phyloP scores from a whole-genome alignment of 1,139 yeast genomes.

The Suhomyces guaymorum region DNA sequence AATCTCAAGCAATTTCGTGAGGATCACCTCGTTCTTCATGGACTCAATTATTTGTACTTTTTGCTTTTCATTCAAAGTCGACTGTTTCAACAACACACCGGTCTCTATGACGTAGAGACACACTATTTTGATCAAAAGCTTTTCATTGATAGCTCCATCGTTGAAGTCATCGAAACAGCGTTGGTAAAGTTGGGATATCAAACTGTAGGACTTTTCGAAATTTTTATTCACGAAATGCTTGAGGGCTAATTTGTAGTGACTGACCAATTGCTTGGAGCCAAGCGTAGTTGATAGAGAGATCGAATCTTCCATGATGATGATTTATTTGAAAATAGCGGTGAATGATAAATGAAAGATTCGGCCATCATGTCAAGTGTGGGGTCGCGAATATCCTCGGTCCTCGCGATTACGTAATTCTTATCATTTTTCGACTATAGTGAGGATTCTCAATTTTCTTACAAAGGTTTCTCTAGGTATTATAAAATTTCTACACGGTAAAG shows the following conservation, averaged over 20 bases:
- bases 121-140: slow-evolving; percentile 35
- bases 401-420: slow-evolving; percentile 2
- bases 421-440: too few species aligned
- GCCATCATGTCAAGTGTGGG: too few species aligned
- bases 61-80: not conserved
- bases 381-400: slow-evolving; percentile 6
- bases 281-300: slow-evolving; percentile 9
- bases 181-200: slow-evolving; percentile 28
- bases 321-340: not conserved
- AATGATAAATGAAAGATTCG: too few species aligned
- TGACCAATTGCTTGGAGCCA: slow-evolving; percentile 22
- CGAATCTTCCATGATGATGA: slow-evolving; percentile 12
- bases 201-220: slow-evolving; percentile 34
- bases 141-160: slow-evolving; percentile 30
- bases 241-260: slow-evolving; percentile 37
- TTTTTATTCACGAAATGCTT: slow-evolving; percentile 45
- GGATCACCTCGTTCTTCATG: slow-evolving; percentile 25
- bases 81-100: slow-evolving; percentile 25
- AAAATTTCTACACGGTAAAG: too few species aligned
- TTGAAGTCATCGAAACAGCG: slow-evolving; percentile 24
- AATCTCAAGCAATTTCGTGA: slow-evolving; percentile 23
- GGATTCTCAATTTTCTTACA: too few species aligned
- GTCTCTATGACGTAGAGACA: slow-evolving; percentile 40
- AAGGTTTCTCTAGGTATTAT: too few species aligned
- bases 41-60: slow-evolving; percentile 14